Evolutionary conservation across 352 stramenopile species (phyloP).

Genomic region (Peronospora belbahrii): DNA sequence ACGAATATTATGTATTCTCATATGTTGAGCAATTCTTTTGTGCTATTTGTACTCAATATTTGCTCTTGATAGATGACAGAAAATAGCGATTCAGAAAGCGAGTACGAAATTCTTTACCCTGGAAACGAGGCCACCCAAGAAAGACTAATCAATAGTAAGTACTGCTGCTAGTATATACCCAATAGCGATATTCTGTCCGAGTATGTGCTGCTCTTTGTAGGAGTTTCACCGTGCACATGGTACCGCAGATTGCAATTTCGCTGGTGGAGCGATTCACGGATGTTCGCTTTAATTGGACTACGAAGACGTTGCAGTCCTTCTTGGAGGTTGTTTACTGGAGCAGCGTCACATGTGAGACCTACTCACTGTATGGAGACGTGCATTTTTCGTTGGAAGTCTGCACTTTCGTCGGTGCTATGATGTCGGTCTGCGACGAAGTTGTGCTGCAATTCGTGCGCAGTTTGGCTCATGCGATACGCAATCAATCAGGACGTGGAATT

Average conservation of each 20-base stretch:
- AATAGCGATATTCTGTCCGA: slow-evolving; percentile 40
- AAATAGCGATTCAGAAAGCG: slow-evolving; percentile 27
- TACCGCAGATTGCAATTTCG: slow-evolving; percentile 31
- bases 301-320: slow-evolving; percentile 79
- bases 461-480: slow-evolving; percentile 57
- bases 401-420: slow-evolving; percentile 67
- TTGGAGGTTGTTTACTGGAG: slow-evolving; percentile 66
- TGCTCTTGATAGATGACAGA: slow-evolving; percentile 7
- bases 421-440: slow-evolving; percentile 76
- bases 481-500: slow-evolving; percentile 50
- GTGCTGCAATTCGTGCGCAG: slow-evolving; percentile 60
- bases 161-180: slow-evolving; percentile 50
- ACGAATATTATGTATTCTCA: not conserved
- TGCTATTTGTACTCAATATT: not conserved
- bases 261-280: slow-evolving; percentile 68
- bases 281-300: slow-evolving; percentile 70
- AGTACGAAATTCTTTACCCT: slow-evolving; percentile 57
- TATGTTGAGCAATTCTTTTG: not conserved
- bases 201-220: slow-evolving; percentile 45
- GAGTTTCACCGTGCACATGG: slow-evolving; percentile 50
- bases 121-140: slow-evolving; percentile 34
- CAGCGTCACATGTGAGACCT: slow-evolving; percentile 59
- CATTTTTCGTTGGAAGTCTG: slow-evolving; percentile 59
- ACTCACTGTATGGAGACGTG: slow-evolving; percentile 50
- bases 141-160: slow-evolving; percentile 46